phyloP scores from a whole-genome alignment of 371 early-diverging fungal genomes.

The Mortierella sp. region DNA sequence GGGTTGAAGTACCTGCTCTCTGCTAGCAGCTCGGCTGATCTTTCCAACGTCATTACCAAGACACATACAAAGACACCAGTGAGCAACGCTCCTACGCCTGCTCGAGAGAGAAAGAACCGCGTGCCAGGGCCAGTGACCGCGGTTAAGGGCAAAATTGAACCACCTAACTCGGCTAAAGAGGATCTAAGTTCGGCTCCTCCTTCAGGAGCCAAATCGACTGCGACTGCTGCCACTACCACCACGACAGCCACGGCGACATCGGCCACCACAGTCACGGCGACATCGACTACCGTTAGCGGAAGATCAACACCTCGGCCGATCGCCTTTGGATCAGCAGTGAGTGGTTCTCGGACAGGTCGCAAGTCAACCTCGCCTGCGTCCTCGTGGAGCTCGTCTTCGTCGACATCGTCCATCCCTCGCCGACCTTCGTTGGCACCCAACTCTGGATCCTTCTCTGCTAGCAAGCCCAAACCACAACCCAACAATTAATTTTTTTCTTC shows the following conservation, averaged over 20 bases:
- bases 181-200: neutral
- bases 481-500: neutral
- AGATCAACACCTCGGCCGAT: slow-evolving; percentile 21
- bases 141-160: neutral
- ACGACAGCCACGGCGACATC: slow-evolving; percentile 14
- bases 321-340: slow-evolving; percentile 14
- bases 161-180: neutral
- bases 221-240: neutral
- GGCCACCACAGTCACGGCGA: neutral
- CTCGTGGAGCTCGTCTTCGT: slow-evolving; percentile 19
- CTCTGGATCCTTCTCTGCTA: neutral
- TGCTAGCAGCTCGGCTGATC: slow-evolving; percentile 48
- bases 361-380: slow-evolving; percentile 23
- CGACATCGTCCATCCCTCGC: slow-evolving; percentile 6
- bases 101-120: slow-evolving; percentile 16
- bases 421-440: slow-evolving; percentile 9
- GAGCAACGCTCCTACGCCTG: neutral
- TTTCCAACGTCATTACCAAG: slow-evolving; percentile 52
- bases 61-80: slow-evolving; percentile 32
- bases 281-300: neutral
- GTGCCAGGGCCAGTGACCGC: neutral
- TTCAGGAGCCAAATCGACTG: neutral
- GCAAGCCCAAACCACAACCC: neutral
- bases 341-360: slow-evolving; percentile 15
- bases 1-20: slow-evolving; percentile 49